These are phyloP conservation scores for Flaveria robusta DNA, from an alignment of 129 eudicot species.

Conservation along the genomic window DNA sequence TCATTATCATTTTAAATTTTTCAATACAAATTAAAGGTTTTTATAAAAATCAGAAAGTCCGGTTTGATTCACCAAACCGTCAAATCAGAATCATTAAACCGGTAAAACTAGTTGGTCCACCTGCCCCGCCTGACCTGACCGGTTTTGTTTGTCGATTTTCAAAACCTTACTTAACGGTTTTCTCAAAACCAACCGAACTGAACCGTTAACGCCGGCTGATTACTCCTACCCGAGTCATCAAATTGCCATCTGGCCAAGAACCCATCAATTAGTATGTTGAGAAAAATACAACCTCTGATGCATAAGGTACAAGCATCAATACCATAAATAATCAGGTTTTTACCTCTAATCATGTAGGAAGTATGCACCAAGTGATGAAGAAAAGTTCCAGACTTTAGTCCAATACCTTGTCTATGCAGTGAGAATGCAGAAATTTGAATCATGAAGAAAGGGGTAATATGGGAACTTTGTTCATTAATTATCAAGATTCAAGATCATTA, in stretches of 20 bases:
- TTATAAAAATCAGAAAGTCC: no score
- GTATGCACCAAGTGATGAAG: no score
- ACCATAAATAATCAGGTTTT: neutral
- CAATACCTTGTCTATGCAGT: constrained; percentile 5
- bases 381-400: constrained; percentile 11
- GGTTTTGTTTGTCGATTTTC: no score
- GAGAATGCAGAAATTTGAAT: constrained; percentile 17
- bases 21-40: no score
- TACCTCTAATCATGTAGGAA: no score
- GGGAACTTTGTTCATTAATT: neutral
- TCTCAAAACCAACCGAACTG: no score
- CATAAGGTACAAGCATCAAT: constrained; percentile 23
- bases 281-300: neutral
- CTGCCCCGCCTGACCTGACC: no score
- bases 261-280: constrained; percentile 2
- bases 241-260: constrained; percentile 27
- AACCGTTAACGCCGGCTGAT: neutral
- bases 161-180: no score
- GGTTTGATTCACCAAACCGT: no score
- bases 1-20: no score
- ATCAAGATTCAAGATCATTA: constrained; percentile 34
- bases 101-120: no score
- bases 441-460: neutral
- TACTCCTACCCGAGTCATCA: constrained; percentile 19
- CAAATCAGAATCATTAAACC: no score